These are phyloP conservation scores for Mucuna pruriens DNA, from an alignment of 306 rosid species.

Conservation along the genomic window DNA sequence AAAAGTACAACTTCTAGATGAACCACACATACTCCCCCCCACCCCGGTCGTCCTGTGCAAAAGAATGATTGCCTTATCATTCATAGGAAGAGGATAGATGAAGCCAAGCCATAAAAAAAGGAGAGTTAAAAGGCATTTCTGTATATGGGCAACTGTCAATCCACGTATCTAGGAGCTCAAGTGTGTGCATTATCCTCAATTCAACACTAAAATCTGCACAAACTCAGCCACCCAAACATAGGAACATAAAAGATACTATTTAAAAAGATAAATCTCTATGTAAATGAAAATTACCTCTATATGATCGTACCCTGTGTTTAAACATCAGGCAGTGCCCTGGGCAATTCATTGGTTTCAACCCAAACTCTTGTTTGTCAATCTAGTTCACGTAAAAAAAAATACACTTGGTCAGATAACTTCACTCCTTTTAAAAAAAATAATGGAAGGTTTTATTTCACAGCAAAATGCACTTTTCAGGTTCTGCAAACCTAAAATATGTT, in stretches of 20 bases:
- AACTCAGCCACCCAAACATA: conserved; percentile 28
- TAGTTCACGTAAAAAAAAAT: conserved; percentile 37
- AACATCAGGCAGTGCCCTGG: conserved; percentile 99
- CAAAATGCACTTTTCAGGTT: neutral
- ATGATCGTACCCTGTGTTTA: conserved; percentile 94
- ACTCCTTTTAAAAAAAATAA: neutral
- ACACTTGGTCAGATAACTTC: conserved; percentile 14
- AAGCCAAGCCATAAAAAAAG: conserved; percentile 16
- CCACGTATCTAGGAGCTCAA: conserved; percentile 15
- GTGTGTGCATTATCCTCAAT: neutral
- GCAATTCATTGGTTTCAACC: conserved; percentile 98
- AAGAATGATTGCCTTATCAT: neutral
- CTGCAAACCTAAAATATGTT: neutral
- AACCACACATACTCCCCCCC: neutral
- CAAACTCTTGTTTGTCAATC: conserved; percentile 98
- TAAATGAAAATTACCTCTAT: conserved; percentile 64
- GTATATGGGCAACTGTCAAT: neutral
- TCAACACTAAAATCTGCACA: conserved; percentile 18
- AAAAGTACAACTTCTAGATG: neutral
- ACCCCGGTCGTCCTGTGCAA: neutral
- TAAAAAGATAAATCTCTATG: conserved; percentile 16
- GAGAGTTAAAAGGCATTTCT: neutral
- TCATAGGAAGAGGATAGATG: conserved; percentile 9
- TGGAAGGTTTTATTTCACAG: conserved; percentile 1
- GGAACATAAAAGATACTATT: conserved; percentile 1